phyloP scores from a whole-genome alignment of 2,329 filamentous ascomycete genomes.

The Colletotrichum viniferum region DNA sequence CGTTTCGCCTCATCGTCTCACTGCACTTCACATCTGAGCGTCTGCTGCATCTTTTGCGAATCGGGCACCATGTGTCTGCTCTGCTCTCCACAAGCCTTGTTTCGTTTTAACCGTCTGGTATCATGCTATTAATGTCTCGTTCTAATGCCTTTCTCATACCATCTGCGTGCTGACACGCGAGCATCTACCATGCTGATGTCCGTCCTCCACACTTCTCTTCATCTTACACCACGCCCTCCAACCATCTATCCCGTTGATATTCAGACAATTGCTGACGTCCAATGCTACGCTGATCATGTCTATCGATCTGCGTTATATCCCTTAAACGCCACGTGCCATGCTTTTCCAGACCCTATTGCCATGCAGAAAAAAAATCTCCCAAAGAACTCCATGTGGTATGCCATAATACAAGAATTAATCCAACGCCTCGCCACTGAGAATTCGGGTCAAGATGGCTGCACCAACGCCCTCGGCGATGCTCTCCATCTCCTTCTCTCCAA shows the following conservation, averaged over 20 bases:
- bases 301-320: not conserved
- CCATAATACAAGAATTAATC: conserved; percentile 41
- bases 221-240: not conserved
- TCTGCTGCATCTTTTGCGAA: not conserved
- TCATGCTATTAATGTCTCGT: conserved; percentile 20
- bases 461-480: conserved; percentile 69
- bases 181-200: not conserved
- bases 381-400: not conserved
- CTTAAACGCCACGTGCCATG: conserved; percentile 24
- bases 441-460: conserved; percentile 64
- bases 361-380: conserved; percentile 4
- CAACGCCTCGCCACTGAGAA: conserved; percentile 65
- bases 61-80: not conserved
- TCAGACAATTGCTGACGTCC: not conserved
- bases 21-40: conserved; percentile 7
- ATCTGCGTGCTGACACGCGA: not conserved
- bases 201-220: not conserved
- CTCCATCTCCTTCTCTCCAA: conserved; percentile 80
- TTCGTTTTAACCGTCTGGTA: conserved; percentile 19
- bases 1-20: conserved; percentile 15
- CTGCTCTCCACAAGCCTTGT: not conserved
- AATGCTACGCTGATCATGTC: not conserved
- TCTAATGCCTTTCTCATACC: not conserved
- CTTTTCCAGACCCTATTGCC: conserved; percentile 19
- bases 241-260: not conserved